phyloP scores from a whole-genome alignment of 768 basidiomycete genomes.

The Suillus subaureus region DNA sequence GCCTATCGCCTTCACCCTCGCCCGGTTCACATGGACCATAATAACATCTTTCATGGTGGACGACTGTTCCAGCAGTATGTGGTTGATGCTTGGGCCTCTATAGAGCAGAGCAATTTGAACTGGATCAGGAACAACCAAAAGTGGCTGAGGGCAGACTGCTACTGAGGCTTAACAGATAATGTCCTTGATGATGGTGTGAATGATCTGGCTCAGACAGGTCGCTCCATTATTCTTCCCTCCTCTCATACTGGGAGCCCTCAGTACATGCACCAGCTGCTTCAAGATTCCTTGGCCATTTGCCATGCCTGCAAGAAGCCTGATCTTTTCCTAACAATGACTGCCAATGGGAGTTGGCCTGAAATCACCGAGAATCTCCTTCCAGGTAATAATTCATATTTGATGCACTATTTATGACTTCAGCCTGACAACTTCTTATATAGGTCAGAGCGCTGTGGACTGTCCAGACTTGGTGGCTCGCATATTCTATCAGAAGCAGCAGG shows the following conservation, averaged over 20 bases:
- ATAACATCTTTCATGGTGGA: slow-evolving; percentile 36
- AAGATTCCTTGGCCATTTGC: slow-evolving; percentile 50
- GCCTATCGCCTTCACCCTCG: slow-evolving; percentile 37
- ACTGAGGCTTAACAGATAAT: slow-evolving; percentile 36
- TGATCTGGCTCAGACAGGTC: slow-evolving; percentile 35
- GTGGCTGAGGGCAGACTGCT: slow-evolving; percentile 35
- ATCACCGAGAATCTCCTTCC: slow-evolving; percentile 39
- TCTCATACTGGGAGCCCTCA: slow-evolving; percentile 43
- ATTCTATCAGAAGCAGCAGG: slow-evolving; percentile 45
- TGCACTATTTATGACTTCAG: not conserved
- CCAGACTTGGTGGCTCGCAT: slow-evolving; percentile 51
- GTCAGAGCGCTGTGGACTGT: slow-evolving; percentile 41
- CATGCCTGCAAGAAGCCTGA: slow-evolving; percentile 39
- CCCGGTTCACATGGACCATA: slow-evolving; percentile 15
- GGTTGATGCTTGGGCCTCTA: slow-evolving; percentile 47
- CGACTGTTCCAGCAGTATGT: slow-evolving; percentile 47
- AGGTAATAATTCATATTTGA: slow-evolving; percentile 16
- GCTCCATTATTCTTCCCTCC: slow-evolving; percentile 41
- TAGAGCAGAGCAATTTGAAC: slow-evolving; percentile 42
- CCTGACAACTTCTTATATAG: not conserved
- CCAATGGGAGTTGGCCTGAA: slow-evolving; percentile 54
- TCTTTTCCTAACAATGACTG: slow-evolving; percentile 55
- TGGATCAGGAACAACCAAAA: slow-evolving; percentile 39
- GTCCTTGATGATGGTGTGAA: slow-evolving; percentile 22
- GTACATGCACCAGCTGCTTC: slow-evolving; percentile 45